phyloP scores from a whole-genome alignment of 129 eudicot genomes.

The Flaveria robusta region DNA sequence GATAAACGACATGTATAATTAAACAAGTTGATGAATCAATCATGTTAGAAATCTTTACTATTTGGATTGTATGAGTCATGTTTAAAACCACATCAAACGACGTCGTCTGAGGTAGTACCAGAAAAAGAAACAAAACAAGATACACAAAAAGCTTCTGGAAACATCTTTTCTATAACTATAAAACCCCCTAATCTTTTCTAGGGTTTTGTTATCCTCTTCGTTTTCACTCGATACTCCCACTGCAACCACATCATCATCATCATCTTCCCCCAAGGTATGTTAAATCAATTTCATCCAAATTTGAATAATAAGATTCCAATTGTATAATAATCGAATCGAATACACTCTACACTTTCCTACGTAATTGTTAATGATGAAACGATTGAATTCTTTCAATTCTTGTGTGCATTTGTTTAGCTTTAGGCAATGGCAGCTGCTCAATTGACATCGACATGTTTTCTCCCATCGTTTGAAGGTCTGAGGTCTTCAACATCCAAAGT shows the following conservation, averaged over 20 bases:
- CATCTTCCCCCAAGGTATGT: slow-evolving; percentile 22
- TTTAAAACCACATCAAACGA: not conserved
- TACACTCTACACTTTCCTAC: not conserved
- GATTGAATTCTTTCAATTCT: not conserved
- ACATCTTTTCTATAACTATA: not conserved
- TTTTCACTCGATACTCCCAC: slow-evolving; percentile 8
- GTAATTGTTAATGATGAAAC: not conserved
- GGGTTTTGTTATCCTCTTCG: slow-evolving; percentile 39
- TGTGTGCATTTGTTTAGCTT: slow-evolving; percentile 8
- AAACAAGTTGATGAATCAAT: no score
- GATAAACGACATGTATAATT: no score
- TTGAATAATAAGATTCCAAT: not conserved
- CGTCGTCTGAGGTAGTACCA: not conserved
- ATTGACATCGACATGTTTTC: slow-evolving; percentile 55
- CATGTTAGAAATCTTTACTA: no score
- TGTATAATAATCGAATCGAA: slow-evolving; percentile 14
- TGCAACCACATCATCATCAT: not conserved
- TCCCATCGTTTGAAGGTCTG: slow-evolving; percentile 70
- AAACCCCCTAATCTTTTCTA: slow-evolving; percentile 10
- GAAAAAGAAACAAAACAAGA: not conserved
- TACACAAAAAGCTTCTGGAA: slow-evolving; percentile 1
- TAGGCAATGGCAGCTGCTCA: slow-evolving; percentile 80
- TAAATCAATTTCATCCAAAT: not conserved
- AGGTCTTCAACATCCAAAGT: slow-evolving; percentile 48
- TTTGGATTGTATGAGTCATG: no score